Evolutionary conservation across 2,329 filamentous ascomycete genomes (phyloP).

Genomic region (Arthrobotrys musiformis): DNA sequence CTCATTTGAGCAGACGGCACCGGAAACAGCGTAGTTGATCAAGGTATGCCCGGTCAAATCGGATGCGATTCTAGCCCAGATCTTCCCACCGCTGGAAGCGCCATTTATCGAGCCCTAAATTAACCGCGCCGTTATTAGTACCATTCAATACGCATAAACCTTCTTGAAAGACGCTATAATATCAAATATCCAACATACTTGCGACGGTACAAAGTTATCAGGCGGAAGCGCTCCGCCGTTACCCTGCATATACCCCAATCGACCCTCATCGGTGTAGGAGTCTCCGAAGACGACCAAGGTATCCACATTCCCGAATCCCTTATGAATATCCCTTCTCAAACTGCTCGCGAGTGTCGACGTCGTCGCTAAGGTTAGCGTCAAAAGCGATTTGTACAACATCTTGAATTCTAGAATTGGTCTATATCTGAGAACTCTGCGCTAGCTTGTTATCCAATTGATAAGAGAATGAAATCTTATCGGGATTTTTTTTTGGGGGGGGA

Average conservation of each 20-base stretch:
- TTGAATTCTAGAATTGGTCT: background rate
- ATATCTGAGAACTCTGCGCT: background rate
- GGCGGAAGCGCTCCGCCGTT: constrained; percentile 72
- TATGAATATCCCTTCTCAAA: constrained; percentile 44
- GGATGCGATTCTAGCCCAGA: constrained; percentile 76
- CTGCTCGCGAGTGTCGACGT: constrained; percentile 37
- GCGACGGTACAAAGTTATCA: constrained; percentile 63
- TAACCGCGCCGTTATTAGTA: constrained; percentile 52
- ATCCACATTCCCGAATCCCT: constrained; percentile 52
- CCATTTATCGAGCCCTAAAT: constrained; percentile 65
- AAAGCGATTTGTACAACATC: constrained; percentile 53
- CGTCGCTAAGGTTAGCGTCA: constrained; percentile 41
- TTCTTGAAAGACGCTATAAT: background rate
- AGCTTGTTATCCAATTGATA: background rate
- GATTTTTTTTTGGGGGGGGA: background rate
- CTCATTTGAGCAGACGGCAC: constrained; percentile 77
- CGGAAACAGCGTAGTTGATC: constrained; percentile 77
- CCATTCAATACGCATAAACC: background rate
- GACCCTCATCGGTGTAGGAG: constrained; percentile 76
- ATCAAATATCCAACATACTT: constrained; percentile 27
- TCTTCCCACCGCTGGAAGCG: constrained; percentile 73
- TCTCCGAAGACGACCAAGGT: constrained; percentile 38
- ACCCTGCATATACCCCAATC: constrained; percentile 72
- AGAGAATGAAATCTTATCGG: background rate
- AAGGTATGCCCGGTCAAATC: constrained; percentile 69